Conservation (phyloP, 2,329 filamentous ascomycete species). For the Pseudogymnoascus destructans region DNA sequence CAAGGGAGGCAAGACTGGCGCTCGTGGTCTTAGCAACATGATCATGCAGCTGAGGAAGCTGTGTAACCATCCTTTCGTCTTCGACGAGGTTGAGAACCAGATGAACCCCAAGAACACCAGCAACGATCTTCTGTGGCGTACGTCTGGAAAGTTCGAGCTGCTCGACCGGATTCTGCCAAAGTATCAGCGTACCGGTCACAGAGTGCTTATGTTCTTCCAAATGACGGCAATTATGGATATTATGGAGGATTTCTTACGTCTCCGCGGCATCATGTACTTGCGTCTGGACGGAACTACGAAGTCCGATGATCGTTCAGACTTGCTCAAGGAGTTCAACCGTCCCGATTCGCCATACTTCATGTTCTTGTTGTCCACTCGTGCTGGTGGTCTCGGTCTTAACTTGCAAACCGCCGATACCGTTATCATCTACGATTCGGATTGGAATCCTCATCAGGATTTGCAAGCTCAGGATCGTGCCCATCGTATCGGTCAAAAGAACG, state of each 20-base stretch:
- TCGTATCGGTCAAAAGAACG: slow-evolving; percentile 99
- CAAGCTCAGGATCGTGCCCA: slow-evolving; percentile 99
- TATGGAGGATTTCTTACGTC: slow-evolving; percentile 94
- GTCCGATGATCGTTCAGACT: slow-evolving; percentile 87
- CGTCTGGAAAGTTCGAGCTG: slow-evolving; percentile 92
- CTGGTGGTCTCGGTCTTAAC: slow-evolving; percentile 93
- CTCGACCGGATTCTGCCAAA: slow-evolving; percentile 87
- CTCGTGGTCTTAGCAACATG: slow-evolving; percentile 97
- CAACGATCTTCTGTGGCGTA: slow-evolving; percentile 91
- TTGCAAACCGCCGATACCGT: slow-evolving; percentile 96
- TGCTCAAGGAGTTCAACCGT: slow-evolving; percentile 79
- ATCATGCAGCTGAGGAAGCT: slow-evolving; percentile 98
- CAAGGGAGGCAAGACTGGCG: slow-evolving; percentile 86
- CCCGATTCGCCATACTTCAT: slow-evolving; percentile 90
- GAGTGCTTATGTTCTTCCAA: slow-evolving; percentile 99
- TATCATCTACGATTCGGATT: slow-evolving; percentile 99
- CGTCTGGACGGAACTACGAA: slow-evolving; percentile 95
- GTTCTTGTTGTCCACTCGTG: slow-evolving; percentile 95
- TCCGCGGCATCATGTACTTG: slow-evolving; percentile 71
- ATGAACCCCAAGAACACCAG: slow-evolving; percentile 84
- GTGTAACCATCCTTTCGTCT: slow-evolving; percentile 98
- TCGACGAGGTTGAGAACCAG: slow-evolving; percentile 93
- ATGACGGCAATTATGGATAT: slow-evolving; percentile 99
- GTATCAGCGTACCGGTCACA: slow-evolving; percentile 80
- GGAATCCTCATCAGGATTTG: slow-evolving; percentile 98